Evolutionary conservation across 2,329 filamentous ascomycete species (phyloP).

Genomic region (Tolypocladium endophyticum): DNA sequence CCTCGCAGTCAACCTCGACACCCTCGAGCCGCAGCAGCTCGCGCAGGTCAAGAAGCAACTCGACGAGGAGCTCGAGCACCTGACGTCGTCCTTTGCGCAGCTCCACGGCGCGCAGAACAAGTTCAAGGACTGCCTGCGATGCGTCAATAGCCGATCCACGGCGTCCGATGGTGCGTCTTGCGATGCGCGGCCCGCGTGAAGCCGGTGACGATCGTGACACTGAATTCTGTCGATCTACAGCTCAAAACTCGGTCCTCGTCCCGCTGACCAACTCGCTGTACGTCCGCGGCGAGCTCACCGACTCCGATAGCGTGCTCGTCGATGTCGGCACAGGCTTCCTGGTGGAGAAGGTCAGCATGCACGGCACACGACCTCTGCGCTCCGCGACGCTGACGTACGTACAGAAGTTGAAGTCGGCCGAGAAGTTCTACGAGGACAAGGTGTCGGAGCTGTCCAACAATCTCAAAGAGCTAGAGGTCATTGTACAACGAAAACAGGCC

Average conservation of each 20-base stretch:
- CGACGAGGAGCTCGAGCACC: slow-evolving; percentile 89
- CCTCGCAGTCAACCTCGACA: slow-evolving; percentile 51
- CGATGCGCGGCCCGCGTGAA: not conserved
- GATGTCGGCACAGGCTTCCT: slow-evolving; percentile 93
- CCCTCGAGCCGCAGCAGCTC: slow-evolving; percentile 75
- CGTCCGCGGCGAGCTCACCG: slow-evolving; percentile 70
- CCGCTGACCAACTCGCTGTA: slow-evolving; percentile 92
- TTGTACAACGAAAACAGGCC: slow-evolving; percentile 62
- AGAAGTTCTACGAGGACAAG: slow-evolving; percentile 47
- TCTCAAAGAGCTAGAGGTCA: slow-evolving; percentile 45
- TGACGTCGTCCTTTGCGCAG: slow-evolving; percentile 82
- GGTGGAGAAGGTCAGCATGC: slow-evolving; percentile 57
- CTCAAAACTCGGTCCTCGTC: slow-evolving; percentile 60
- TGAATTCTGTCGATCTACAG: slow-evolving; percentile 5
- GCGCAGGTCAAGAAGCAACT: slow-evolving; percentile 90
- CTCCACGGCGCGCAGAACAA: slow-evolving; percentile 83
- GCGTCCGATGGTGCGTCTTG: slow-evolving; percentile 17
- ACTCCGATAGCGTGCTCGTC: slow-evolving; percentile 69
- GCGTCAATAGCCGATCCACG: slow-evolving; percentile 44
- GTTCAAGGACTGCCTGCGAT: slow-evolving; percentile 80
- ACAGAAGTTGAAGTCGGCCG: slow-evolving; percentile 42
- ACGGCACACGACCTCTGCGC: not conserved
- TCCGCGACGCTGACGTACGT: slow-evolving; percentile 2
- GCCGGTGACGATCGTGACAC: not conserved
- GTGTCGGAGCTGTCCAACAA: slow-evolving; percentile 41